Evolutionary conservation across 2,329 filamentous ascomycete genomes (phyloP).

Genomic region (Davidsoniella virescens): DNA sequence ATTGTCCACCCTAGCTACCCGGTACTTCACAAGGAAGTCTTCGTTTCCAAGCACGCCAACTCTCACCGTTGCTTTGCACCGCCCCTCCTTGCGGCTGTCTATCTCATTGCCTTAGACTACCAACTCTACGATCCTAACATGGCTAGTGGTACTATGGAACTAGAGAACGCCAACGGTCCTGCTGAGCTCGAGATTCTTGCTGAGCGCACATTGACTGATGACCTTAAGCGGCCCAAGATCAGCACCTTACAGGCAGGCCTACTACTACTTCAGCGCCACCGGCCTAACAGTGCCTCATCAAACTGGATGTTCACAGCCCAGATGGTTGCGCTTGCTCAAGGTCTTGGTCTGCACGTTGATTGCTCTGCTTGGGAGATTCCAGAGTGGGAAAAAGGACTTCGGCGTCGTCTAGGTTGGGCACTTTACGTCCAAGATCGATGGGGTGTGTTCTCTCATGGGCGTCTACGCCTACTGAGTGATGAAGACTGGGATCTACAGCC

Average conservation of each 20-base stretch:
- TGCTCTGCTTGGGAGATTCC: conserved; percentile 37
- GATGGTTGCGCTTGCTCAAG: conserved; percentile 30
- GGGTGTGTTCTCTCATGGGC: conserved; percentile 35
- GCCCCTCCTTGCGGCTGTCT: conserved; percentile 33
- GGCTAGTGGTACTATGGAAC: conserved; percentile 16
- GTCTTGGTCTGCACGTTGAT: conserved; percentile 34
- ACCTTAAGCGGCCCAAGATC: conserved; percentile 24
- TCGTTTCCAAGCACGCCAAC: conserved; percentile 33
- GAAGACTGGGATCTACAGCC: conserved; percentile 33
- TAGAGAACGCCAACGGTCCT: conserved; percentile 23
- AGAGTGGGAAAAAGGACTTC: conserved; percentile 34
- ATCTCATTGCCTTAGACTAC: conserved; percentile 34
- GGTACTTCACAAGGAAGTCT: conserved; percentile 35
- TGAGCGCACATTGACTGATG: conserved; percentile 21
- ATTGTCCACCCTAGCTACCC: conserved; percentile 37
- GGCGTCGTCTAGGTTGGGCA: conserved; percentile 41
- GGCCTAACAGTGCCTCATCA: conserved; percentile 18
- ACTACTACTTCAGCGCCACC: conserved; percentile 23
- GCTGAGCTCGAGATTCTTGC: conserved; percentile 21
- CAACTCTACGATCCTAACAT: conserved; percentile 33
- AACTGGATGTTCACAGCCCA: conserved; percentile 24
- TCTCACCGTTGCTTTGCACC: conserved; percentile 35
- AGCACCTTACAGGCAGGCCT: conserved; percentile 29
- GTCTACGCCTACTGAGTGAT: conserved; percentile 32
- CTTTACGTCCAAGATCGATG: conserved; percentile 42